phyloP scores from a whole-genome alignment of 345 rosid genomes.

The Arabidopsis arenosa region DNA sequence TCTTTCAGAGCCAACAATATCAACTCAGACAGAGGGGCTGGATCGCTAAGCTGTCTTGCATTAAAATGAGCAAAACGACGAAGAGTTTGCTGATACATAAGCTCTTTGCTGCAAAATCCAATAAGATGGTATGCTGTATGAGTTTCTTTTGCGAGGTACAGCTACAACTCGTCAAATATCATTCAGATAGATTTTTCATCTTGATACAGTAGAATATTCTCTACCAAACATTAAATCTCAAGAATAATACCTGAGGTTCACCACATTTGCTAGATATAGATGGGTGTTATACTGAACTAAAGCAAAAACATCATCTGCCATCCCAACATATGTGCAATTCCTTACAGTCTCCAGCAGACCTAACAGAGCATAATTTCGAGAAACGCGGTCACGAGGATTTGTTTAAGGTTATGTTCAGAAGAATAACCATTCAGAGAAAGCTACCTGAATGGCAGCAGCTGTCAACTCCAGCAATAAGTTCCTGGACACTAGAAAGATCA shows the following conservation, averaged over 20 bases:
- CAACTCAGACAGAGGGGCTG: conserved; percentile 76
- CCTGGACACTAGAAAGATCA: conserved; percentile 90
- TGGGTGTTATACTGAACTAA: conserved; percentile 85
- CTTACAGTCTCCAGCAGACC: conserved; percentile 80
- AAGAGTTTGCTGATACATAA: conserved; percentile 95
- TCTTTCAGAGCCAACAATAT: conserved; percentile 85
- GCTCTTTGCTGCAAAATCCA: conserved; percentile 79
- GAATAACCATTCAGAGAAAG: conserved; percentile 22
- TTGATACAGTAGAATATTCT: conserved; percentile 2
- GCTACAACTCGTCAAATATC: conserved; percentile 8
- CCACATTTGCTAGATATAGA: conserved; percentile 88
- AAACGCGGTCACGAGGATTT: conserved; percentile 8
- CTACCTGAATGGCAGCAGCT: conserved; percentile 72
- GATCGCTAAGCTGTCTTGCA: conserved; percentile 84
- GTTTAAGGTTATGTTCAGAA: conserved; percentile 6
- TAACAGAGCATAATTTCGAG: conserved; percentile 41
- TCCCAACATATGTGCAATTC: conserved; percentile 88
- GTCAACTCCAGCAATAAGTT: conserved; percentile 72
- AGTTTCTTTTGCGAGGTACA: conserved; percentile 1
- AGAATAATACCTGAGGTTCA: conserved; percentile 72
- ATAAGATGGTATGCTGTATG: background rate
- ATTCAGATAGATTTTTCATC: conserved; percentile 3
- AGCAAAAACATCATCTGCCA: conserved; percentile 93
- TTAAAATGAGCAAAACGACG: conserved; percentile 88
- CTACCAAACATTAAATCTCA: conserved; percentile 10